Evolutionary conservation across 2,329 filamentous ascomycete genomes (phyloP), one percentile per base, ranked within the genome.

Genomic region (Penicillium italicum): DNA sequence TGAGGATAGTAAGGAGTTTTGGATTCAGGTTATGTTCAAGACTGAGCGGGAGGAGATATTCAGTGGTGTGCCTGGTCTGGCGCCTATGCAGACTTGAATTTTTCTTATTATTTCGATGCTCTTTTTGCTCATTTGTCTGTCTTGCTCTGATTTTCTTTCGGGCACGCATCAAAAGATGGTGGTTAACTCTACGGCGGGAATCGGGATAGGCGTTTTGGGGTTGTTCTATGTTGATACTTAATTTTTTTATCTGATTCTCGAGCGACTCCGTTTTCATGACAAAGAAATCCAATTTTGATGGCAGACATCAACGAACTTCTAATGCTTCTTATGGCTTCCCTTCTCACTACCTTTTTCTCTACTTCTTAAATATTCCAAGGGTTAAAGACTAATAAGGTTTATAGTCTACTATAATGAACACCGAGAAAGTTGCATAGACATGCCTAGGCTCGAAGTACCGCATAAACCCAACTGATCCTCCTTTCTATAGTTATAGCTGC

Each of bases 11-110:
- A 96, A 95, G 80, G 93, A 97, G 79, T 99, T 95, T 72, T 97
- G 91, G 90, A 84, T 97, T 38, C 94, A 97, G 80, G 83, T 99
- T 62, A 89, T 97, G 80, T 99, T 97, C 78, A 94, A 97, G 84
- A 97, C 94, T 37, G 94, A 99, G 80, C 85, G 94, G 61, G 94
- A 97, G 77, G 93, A 97, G 81, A 82, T 91, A 58, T 97, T 85
- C 66, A 84, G 80, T 66, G 84, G 83, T 65, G 85, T 87, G 41
- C 85, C 85, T 34, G 85, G 85, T 54, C 72, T 88, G 69, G 84
- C 83, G 14, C 81, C 83, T 20, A 68, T 69, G 66, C 70, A 66
- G 60, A 66, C 61, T 58, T 74, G 60, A 69, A 33, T 6, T 11
- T 24, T 53, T 11, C 22, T 50, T 14, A 20, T 50, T 18, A 45